A percentile compares a stretch with the other conserved stretches of the same genome.
Evolutionary conservation across 2,329 filamentous ascomycete species (phyloP).

Genomic region (Aureobasidium sp.): DNA sequence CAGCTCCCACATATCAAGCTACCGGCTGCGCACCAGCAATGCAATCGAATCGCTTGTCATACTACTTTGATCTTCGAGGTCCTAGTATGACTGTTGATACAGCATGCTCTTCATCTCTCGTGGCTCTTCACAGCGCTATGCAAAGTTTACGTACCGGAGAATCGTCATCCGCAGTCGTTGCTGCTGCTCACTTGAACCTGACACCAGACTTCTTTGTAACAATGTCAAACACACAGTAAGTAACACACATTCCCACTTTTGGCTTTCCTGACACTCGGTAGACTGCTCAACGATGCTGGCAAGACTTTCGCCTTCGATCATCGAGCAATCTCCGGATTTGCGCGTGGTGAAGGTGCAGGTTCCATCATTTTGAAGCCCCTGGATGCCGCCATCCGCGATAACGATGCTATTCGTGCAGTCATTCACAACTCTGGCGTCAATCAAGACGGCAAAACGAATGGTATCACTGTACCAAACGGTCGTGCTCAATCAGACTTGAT

Average conservation of each 20-base stretch:
- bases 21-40: constrained; percentile 29
- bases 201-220: constrained; percentile 24
- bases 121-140: constrained; percentile 31
- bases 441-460: constrained; percentile 34
- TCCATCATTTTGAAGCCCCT: constrained; percentile 44
- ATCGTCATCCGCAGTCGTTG: constrained; percentile 27
- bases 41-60: constrained; percentile 31
- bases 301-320: constrained; percentile 8
- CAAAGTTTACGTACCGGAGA: constrained; percentile 27
- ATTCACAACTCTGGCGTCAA: constrained; percentile 32
- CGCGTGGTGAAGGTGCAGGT: constrained; percentile 48
- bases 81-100: constrained; percentile 42
- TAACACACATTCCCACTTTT: constrained; percentile 20
- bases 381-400: constrained; percentile 39
- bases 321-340: constrained; percentile 35
- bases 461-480: constrained; percentile 35
- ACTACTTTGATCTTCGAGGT: constrained; percentile 35
- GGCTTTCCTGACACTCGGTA: neutral
- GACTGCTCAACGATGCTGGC: constrained; percentile 20
- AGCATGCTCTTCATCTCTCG: constrained; percentile 39
- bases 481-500: constrained; percentile 34
- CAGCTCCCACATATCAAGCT: constrained; percentile 21
- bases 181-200: constrained; percentile 26
- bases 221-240: constrained; percentile 24
- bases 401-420: constrained; percentile 39